These are phyloP conservation scores for Plectosphaerella sp. DNA, from an alignment of 2,329 filamentous ascomycete species.

Conservation along the genomic window DNA sequence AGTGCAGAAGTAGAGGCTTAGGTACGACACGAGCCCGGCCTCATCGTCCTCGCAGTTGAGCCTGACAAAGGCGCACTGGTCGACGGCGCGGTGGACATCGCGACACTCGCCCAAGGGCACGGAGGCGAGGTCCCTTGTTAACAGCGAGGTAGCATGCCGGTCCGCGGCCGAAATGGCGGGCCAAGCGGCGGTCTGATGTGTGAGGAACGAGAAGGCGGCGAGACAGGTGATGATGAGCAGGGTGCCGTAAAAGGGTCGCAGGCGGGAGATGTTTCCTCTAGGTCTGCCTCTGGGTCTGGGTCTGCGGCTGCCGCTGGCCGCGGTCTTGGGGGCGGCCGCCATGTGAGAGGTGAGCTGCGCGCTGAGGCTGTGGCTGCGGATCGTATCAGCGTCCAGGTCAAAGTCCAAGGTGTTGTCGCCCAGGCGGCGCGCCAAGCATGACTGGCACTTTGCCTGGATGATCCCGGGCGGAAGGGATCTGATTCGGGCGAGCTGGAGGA, in stretches of 20 bases:
- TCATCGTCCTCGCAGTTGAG: constrained; percentile 84
- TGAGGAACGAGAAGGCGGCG: constrained; percentile 38
- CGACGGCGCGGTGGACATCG: constrained; percentile 67
- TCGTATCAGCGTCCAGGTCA: not conserved
- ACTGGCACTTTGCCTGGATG: not conserved
- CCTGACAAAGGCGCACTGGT: constrained; percentile 84
- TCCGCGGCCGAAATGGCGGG: constrained; percentile 3
- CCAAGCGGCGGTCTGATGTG: constrained; percentile 9
- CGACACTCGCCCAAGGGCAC: constrained; percentile 56
- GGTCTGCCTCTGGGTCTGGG: no score
- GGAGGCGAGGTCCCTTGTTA: constrained; percentile 18
- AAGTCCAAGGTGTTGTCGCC: not conserved
- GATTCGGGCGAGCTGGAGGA: not conserved
- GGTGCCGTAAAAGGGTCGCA: constrained; percentile 45
- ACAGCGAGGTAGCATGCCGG: constrained; percentile 10
- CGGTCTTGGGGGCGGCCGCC: constrained; percentile 13
- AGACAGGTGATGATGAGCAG: constrained; percentile 41
- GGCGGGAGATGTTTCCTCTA: constrained; percentile 32
- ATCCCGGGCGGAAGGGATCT: not conserved
- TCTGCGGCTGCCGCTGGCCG: not conserved
- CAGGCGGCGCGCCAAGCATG: not conserved
- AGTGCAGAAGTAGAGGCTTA: constrained; percentile 85
- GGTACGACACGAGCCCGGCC: constrained; percentile 83
- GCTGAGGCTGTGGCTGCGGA: constrained; percentile 1
- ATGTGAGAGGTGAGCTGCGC: constrained; percentile 9